phyloP scores from a whole-genome alignment of 2,329 filamentous ascomycete species.

The Anisogramma anomala region DNA sequence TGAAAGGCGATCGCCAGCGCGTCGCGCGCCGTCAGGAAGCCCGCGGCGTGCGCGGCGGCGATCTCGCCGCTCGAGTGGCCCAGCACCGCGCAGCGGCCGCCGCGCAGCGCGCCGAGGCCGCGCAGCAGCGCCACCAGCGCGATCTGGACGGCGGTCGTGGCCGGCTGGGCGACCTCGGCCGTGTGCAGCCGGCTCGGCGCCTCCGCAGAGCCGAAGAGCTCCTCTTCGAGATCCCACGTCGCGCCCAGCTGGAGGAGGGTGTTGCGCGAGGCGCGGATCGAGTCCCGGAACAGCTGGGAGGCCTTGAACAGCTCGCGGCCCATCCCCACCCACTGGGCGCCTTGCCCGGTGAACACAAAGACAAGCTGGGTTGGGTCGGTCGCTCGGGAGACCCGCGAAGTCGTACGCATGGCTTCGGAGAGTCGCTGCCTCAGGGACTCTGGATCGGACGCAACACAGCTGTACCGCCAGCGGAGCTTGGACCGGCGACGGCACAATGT shows the following conservation, averaged over 20 bases:
- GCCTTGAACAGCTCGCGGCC: not conserved
- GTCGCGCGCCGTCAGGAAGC: constrained; percentile 5
- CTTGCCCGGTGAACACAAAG: constrained; percentile 24
- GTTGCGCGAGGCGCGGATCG: too few species aligned
- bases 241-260: too few species aligned
- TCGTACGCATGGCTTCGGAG: not conserved
- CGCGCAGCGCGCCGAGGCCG: constrained; percentile 17
- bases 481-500: too few species aligned
- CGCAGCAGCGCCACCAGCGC: constrained; percentile 28
- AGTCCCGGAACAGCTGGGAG: too few species aligned
- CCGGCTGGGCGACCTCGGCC: constrained; percentile 30
- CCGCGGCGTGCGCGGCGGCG: constrained; percentile 28
- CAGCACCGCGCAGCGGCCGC: constrained; percentile 23
- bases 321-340: constrained; percentile 21
- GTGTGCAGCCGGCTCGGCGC: too few species aligned
- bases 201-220: too few species aligned
- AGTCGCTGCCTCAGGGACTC: too few species aligned
- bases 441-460: too few species aligned
- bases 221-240: too few species aligned
- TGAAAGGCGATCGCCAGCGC: not conserved
- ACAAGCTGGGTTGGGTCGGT: not conserved
- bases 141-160: constrained; percentile 38
- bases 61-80: constrained; percentile 32
- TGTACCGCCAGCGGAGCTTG: too few species aligned
- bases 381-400: not conserved